Percentiles rank a stretch among this genome's conserved stretches.
phyloP scores from a whole-genome alignment of 2,329 filamentous ascomycete genomes.

The Chaetomium sp. region DNA sequence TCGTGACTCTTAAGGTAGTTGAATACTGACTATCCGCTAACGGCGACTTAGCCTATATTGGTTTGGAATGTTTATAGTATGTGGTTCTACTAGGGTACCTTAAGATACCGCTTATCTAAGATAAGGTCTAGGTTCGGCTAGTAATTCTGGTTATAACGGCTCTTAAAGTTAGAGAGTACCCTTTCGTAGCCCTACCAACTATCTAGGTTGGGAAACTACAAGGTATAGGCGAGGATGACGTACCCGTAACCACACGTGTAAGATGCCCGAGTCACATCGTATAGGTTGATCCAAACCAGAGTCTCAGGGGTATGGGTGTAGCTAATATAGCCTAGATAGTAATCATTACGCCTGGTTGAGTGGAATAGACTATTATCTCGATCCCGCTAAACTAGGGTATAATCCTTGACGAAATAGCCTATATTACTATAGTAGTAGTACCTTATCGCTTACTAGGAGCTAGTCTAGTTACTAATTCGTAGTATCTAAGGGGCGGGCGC shows the following conservation, averaged over 20 bases:
- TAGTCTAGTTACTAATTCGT: background rate
- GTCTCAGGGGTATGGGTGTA: background rate
- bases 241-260: background rate
- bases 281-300: background rate
- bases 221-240: background rate
- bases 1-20: background rate
- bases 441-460: background rate
- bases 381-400: background rate
- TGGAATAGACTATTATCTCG: background rate
- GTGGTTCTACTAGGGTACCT: background rate
- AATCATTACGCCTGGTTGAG: background rate
- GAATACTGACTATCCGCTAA: background rate
- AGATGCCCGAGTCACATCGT: background rate
- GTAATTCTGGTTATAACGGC: background rate
- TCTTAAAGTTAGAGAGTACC: background rate
- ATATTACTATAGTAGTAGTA: background rate
- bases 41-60: background rate
- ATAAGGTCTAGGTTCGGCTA: background rate
- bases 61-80: background rate
- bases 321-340: background rate
- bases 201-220: background rate
- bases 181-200: background rate
- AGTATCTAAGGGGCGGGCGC: background rate
- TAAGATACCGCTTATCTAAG: background rate
- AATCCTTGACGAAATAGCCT: background rate